These are phyloP conservation scores for Scheffersomyces parashehatae DNA, from an alignment of 1,139 yeast genomes.

Conservation along the genomic window DNA sequence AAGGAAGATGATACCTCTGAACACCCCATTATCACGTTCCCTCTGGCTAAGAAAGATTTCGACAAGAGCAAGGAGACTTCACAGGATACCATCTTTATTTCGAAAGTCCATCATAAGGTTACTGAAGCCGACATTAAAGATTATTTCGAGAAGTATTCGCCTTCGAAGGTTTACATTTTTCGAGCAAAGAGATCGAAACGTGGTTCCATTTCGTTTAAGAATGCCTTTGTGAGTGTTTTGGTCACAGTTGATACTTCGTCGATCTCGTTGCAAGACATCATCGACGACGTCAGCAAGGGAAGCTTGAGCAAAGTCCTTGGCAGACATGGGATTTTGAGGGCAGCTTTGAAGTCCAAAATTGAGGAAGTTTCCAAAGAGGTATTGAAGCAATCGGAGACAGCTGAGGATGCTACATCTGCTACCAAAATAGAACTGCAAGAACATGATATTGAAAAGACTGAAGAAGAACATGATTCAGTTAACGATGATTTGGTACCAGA, in stretches of 20 bases:
- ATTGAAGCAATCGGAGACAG: neutral
- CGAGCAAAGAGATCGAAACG: slow-evolving; percentile 1
- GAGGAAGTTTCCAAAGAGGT: slow-evolving; percentile 38
- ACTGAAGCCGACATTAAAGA: slow-evolving; percentile 45
- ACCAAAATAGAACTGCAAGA: neutral
- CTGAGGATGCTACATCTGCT: neutral
- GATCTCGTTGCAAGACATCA: slow-evolving; percentile 39
- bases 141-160: slow-evolving; percentile 44
- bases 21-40: no score
- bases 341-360: slow-evolving; percentile 43
- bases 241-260: slow-evolving; percentile 38
- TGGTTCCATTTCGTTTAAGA: slow-evolving; percentile 2
- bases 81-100: slow-evolving; percentile 53
- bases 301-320: slow-evolving; percentile 26
- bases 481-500: neutral
- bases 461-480: neutral
- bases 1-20: no score
- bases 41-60: neutral
- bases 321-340: slow-evolving; percentile 33
- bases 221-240: slow-evolving; percentile 1
- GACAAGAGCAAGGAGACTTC: slow-evolving; percentile 22
- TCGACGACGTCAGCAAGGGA: slow-evolving; percentile 37
- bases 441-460: neutral
- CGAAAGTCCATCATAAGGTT: slow-evolving; percentile 40
- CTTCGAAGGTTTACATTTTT: slow-evolving; percentile 15